Base-by-base conservation (phyloP, 148 eudicot genomes). In the Rhododendron mucronatum region DNA sequence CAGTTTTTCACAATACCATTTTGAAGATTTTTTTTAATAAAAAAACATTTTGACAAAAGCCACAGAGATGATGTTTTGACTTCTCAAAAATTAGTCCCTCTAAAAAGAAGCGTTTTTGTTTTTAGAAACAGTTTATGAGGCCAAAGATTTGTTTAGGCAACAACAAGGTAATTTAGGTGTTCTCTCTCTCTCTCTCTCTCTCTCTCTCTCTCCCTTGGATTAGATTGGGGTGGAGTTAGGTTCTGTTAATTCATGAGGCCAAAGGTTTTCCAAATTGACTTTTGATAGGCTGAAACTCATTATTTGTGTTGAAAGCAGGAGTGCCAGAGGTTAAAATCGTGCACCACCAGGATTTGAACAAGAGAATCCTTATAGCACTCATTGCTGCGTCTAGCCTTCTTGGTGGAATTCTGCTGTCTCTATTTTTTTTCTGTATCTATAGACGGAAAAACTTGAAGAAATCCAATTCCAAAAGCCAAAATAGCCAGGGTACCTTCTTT, bases 271-370 rank as follows among this genome's bases (percentile, higher is more conserved):
- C 39, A 14, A 69, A 35, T 37, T 86, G 47, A 37, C n/a, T 28
- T 15, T 59, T 55, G 37, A 11, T 81, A 13, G 14, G 39, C 50
- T 55, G 3, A 8, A 35, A 44, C 30, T 21, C 50, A 41, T 65
- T 76, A 47, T 80, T 37, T 50, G 48, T 12, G 18, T 11, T 83
- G 30, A 73, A 61, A 41, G 45, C 90, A 91, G 93, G 87, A 69
- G 77, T 59, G 63, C 55, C 89, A 84, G 89, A 67, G 57, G 82
- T 76, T 8, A 84, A 50, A n/a, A 78, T 86, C 16, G 90, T 87
- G 78, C 93, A 92, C 81, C 91, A 87, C 88, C 88, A 89, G 82
- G 92, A 89, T 37, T 30, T 90, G 44, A 92, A 89, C 89, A 92
- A 88, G 87, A 92, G 82, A 87, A 88, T 90, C 81, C 86, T 91